A percentile compares a stretch with the other conserved stretches of the same genome.
Evolutionary conservation across 1,284 basidiomycete species (phyloP).

Genomic region (Malassezia globosa): DNA sequence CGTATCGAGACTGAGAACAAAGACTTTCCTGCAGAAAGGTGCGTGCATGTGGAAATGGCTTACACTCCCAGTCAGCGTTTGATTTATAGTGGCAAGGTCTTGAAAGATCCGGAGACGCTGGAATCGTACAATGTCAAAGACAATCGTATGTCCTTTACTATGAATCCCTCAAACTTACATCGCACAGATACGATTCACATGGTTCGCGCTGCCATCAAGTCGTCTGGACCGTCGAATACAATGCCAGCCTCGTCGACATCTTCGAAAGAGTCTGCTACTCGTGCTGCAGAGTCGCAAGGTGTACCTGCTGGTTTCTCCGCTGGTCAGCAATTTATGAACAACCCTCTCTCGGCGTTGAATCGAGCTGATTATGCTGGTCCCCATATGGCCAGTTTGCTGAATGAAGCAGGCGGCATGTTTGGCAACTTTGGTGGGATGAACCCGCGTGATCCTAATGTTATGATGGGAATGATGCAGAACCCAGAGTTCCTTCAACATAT

Average conservation of each 20-base stretch:
- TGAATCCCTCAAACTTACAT: not conserved
- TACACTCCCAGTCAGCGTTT: constrained; percentile 24
- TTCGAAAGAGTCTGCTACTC: constrained; percentile 11
- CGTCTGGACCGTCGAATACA: constrained; percentile 19
- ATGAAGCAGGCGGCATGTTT: constrained; percentile 33
- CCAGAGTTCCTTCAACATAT: constrained; percentile 39
- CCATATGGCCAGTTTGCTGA: constrained; percentile 39
- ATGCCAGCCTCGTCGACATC: constrained; percentile 18
- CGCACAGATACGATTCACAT: constrained; percentile 40
- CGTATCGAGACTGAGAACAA: constrained; percentile 30
- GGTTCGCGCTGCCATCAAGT: constrained; percentile 35
- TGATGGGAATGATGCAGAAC: constrained; percentile 41
- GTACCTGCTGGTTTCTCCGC: constrained; percentile 40
- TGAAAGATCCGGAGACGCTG: constrained; percentile 39
- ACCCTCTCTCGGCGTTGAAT: constrained; percentile 40
- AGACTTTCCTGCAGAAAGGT: constrained; percentile 38
- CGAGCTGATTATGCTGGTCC: constrained; percentile 42
- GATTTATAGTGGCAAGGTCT: constrained; percentile 44
- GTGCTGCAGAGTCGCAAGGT: constrained; percentile 30
- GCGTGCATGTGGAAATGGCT: not conserved
- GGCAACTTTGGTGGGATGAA: constrained; percentile 39
- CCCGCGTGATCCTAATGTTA: constrained; percentile 41
- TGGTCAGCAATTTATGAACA: constrained; percentile 42
- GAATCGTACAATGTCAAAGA: constrained; percentile 39
- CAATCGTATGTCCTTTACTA: constrained; percentile 16